phyloP scores from a whole-genome alignment of 2,329 filamentous ascomycete genomes.

The Geosmithia flava region DNA sequence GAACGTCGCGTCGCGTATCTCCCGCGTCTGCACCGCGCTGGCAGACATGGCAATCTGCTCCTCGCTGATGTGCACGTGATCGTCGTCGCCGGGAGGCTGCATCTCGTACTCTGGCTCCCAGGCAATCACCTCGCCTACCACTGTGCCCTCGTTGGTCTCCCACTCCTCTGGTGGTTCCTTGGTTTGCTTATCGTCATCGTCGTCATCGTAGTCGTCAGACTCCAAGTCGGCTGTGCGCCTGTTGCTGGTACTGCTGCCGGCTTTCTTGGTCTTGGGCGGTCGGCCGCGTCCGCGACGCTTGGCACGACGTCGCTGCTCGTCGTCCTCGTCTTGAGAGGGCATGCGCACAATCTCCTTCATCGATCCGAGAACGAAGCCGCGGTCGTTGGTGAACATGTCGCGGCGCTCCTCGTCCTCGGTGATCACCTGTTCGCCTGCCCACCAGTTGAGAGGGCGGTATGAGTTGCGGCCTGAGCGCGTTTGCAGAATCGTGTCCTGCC shows the following conservation, averaged over 20 bases:
- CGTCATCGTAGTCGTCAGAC: background rate
- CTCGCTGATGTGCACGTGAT: constrained; percentile 38
- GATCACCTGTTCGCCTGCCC: constrained; percentile 72
- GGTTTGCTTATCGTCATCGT: constrained; percentile 2
- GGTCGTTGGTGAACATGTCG: constrained; percentile 25
- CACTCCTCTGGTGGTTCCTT: constrained; percentile 48
- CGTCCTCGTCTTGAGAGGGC: constrained; percentile 33
- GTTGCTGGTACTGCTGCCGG: background rate
- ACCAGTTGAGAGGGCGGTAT: constrained; percentile 69
- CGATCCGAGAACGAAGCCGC: constrained; percentile 47
- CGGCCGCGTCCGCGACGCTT: constrained; percentile 13
- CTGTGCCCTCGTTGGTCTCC: constrained; percentile 54
- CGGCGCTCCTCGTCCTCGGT: constrained; percentile 49
- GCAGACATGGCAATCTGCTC: constrained; percentile 45
- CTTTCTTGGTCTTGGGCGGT: background rate
- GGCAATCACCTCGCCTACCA: constrained; percentile 49
- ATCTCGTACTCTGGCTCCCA: constrained; percentile 49
- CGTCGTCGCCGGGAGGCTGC: constrained; percentile 39
- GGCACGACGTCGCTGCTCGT: constrained; percentile 16
- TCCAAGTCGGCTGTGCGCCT: background rate
- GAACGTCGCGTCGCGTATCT: constrained; percentile 59
- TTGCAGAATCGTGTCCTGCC: constrained; percentile 37
- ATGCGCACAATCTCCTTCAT: constrained; percentile 70
- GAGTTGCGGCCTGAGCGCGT: constrained; percentile 70
- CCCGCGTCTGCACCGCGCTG: constrained; percentile 41